Evolutionary conservation across 2,329 filamentous ascomycete species (phyloP), one percentile per base, ranked within the genome.

Genomic region (Sporothrix phasma): DNA sequence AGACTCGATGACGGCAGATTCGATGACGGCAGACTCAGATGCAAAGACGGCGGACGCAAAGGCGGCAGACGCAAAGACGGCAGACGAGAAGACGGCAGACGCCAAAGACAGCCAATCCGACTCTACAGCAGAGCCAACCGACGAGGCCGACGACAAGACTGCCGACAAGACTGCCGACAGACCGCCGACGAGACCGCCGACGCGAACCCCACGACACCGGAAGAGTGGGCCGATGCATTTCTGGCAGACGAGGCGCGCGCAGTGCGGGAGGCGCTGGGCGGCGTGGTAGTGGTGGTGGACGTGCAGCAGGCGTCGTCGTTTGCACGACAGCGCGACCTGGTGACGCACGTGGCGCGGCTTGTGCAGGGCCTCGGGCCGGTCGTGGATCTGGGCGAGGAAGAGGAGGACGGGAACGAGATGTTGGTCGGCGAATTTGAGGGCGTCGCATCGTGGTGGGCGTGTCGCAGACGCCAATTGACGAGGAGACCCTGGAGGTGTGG

Each of bases 201-300:
- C 3, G 63, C n/a, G n/a, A n/a, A 59, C 13, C 13, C 46, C 2
- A 17, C 65, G 1, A 64, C 59, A 1, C 77, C 81, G 0, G 63
- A 71, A 2, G 79, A 82, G 41, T 88, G 86, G 86, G 76, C 82
- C 0, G 72, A 72, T 1, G 80, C 82, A 0, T 88, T 88, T 69
- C 78, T 87, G 1, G 79, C 81, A 0, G 73, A 79, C 0, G 86
- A 88, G 70, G 86, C 86, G 0, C 76, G 75, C 63, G 85, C 88
- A 71, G 86, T 89, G 0, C 79, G 88, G 2, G 74, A 74, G 0
- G 85, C 82, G 1, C 75, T 89, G 8, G 86, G 85, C 19, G 84
- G 80, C 0, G 71, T 88, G n/a, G 73, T 88, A 2, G 73, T 84
- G 6, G 79, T 81, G 19, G 81, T 85, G 65, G 72, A 75, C 3